Evolutionary conservation across 139 green algal genomes (phyloP), one percentile per base, ranked within the genome.

Genomic region (Pleodorina starrii): DNA sequence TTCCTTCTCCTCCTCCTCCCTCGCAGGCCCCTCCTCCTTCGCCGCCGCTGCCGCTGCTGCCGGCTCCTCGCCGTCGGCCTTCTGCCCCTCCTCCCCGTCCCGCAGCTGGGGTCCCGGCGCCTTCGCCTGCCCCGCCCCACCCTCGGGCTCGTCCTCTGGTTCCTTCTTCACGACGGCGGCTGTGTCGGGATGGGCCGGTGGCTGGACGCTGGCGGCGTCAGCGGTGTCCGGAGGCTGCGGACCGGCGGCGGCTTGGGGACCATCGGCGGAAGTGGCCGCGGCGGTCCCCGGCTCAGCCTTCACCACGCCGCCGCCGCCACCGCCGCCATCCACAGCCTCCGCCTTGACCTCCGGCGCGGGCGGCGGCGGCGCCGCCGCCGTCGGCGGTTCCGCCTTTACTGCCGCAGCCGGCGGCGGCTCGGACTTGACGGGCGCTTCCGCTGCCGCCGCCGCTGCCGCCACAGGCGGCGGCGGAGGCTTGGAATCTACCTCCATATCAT

Each of bases 401-500:
- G 11, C 74, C 46, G n/a, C 43, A 6, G 44, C 74, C 29, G 43
- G 4, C 74, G n/a, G 10, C 27, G 5, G 43, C 74, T 80, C 40
- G 9, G 19, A 36, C 72, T 80, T 80, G 27, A 80, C 72, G 27
- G 23, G 44, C n/a, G 29, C 25, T 46, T 1, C 5, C 5, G 29
- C 44, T 5, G 25, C 72, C n/a, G 12, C 2, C 27, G 29, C 5
- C 74, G 29, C 44, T 32, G 25, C 16, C 74, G 16, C 38, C 40
- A 36, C 36, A 57, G 17, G 40, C 79, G 43, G 25, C 51, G 51
- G 57, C 57, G 79, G 79, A 38, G 40, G 79, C 81, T 87, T 87
- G 14, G 81, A 87, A 60, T 87, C 81, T 2, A 87, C 81, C 43
- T 87, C 81, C 81, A 87, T 87, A 4, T 63, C 81, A 17, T 77